Percentiles rank a stretch among this genome's conserved stretches.
Conservation (phyloP, 73 alveolate genomes). For the Paramecium pentaurelia region DNA sequence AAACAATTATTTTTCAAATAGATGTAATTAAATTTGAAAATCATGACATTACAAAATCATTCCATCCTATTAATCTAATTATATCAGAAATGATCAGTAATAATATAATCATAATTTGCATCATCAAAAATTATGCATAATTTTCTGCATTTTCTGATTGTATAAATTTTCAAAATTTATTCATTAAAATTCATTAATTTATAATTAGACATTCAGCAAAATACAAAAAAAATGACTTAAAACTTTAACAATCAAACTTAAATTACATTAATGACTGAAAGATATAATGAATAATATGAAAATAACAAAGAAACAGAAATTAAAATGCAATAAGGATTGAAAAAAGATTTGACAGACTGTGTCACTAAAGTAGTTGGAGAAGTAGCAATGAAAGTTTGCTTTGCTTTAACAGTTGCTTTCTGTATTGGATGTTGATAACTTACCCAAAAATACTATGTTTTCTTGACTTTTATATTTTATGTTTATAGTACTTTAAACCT, state of each 20-base stretch:
- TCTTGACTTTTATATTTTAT: not conserved
- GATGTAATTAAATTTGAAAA: not conserved
- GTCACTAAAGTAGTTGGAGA: slow-evolving; percentile 17
- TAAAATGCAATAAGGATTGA: not conserved
- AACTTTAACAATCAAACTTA: not conserved
- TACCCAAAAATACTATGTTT: not conserved
- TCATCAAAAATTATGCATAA: slow-evolving; percentile 20
- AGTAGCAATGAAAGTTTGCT: not conserved
- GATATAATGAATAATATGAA: slow-evolving; percentile 16
- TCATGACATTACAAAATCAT: not conserved
- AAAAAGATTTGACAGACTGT: slow-evolving; percentile 25
- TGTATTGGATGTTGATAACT: slow-evolving; percentile 21
- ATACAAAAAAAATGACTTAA: not conserved
- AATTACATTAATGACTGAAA: slow-evolving; percentile 3
- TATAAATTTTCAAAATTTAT: not conserved
- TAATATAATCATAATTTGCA: slow-evolving; percentile 19
- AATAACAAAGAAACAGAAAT: not conserved
- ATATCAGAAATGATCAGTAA: not conserved
- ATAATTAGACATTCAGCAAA: not conserved
- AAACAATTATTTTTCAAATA: not conserved
- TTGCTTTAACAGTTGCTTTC: slow-evolving; percentile 17
- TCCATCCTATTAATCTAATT: not conserved
- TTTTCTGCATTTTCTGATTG: not conserved
- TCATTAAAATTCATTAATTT: slow-evolving; percentile 4
- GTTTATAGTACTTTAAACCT: not conserved